Base-by-base conservation (phyloP, 306 rosid genomes). In the Dicorynia guianensis region DNA sequence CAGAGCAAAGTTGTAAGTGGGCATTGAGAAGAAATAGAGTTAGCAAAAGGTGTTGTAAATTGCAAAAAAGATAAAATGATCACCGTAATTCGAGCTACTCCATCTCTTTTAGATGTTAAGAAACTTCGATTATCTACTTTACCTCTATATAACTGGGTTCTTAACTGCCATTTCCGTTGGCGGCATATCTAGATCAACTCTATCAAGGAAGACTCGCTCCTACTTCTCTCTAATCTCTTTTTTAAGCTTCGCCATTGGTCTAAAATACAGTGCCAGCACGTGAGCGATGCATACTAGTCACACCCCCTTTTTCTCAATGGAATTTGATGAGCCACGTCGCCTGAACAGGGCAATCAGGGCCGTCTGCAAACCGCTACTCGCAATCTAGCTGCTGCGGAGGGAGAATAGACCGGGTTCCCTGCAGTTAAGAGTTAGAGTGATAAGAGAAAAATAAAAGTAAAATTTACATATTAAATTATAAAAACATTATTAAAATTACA, bases 211-310 rank as follows among this genome's bases (percentile, higher is more conserved):
- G 40, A 11, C 4, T 0, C 63, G 88, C 71, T 11, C 83, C 86
- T 57, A 53, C 79, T 25, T 48, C 43, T 42, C 33, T 42, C 55
- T 25, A 40, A 20, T 47, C 58, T 49, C 35, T 53, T n/a, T 72
- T 38, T 63, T 1, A 19, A 78, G 69, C 76, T 71, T 67, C 47
- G 48, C 57, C 73, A 64, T 77, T 81, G 82, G 84, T 85, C 83
- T 80, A 54, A 25, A 61, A 4, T 25, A 57, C 84, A 75, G 39
- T 66, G 50, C 72, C 43, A 30, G 76, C 91, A 85, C 79, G 87
- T 77, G 87, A 79, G 44, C 64, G 89, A 74, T 58, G 83, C 62
- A 67, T 63, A 25, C 67, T 17, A 58, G 81, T 85, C 82, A 85
- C 86, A 74, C 81, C 78, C 88, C 62, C 77, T 80, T 40, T 80